Evolutionary conservation across 164 flowering plant species (phyloP).

Genomic region (Umbilicus rupestris): DNA sequence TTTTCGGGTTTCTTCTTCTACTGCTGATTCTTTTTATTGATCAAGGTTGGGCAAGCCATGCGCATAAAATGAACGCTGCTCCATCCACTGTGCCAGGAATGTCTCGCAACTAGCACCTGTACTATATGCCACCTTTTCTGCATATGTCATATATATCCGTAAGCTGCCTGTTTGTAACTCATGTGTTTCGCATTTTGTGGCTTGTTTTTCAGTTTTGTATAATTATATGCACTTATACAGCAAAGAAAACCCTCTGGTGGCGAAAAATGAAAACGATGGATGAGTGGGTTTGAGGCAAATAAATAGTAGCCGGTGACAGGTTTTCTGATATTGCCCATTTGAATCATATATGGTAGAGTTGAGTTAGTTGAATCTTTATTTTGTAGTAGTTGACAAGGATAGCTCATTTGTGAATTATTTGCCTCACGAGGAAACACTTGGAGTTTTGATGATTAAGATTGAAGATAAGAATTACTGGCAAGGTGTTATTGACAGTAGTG

Average conservation of each 20-base stretch:
- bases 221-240: no score
- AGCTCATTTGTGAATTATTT: not conserved
- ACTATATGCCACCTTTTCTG: not conserved
- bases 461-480: not conserved
- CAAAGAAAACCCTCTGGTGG: no score
- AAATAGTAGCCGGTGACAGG: no score
- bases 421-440: not conserved
- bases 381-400: no score
- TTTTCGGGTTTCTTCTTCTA: not conserved
- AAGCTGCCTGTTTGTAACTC: not conserved
- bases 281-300: no score
- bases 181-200: no score
- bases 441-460: not conserved
- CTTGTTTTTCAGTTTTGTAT: no score
- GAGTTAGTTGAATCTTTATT: no score
- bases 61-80: slow-evolving; percentile 6
- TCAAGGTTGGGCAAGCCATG: slow-evolving; percentile 3
- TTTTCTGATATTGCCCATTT: no score
- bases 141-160: no score
- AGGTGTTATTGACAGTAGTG: not conserved
- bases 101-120: not conserved
- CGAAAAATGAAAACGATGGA: no score
- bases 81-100: not conserved
- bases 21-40: not conserved
- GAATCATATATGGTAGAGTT: no score